Evolutionary conservation across 306 rosid genomes (phyloP).

Genomic region (Dicorynia guianensis): DNA sequence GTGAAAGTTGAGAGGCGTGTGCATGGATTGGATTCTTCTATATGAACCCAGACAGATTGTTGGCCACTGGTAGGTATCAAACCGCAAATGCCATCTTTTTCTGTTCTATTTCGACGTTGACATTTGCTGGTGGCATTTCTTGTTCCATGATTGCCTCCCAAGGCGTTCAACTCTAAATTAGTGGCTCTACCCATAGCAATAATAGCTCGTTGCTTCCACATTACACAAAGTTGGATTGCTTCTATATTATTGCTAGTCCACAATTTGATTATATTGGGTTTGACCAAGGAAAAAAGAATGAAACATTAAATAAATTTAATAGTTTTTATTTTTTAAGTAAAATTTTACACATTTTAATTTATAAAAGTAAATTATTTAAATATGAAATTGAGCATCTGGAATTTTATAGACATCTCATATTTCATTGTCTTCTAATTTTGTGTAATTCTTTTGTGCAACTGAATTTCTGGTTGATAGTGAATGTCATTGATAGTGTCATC

Average conservation of each 20-base stretch:
- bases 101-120: conserved; percentile 13
- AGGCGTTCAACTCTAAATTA: conserved; percentile 6
- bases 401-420: no score
- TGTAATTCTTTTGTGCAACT: no score
- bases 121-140: conserved; percentile 28
- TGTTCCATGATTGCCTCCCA: conserved; percentile 20
- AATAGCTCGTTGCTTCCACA: conserved; percentile 38
- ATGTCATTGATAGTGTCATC: not conserved
- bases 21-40: conserved; percentile 26
- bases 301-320: no score
- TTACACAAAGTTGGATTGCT: conserved; percentile 44
- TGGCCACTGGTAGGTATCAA: conserved; percentile 20
- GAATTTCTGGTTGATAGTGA: no score
- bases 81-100: conserved; percentile 2
- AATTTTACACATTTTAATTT: no score
- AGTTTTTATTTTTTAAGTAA: no score
- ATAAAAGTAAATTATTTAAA: no score
- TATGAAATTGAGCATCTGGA: no score
- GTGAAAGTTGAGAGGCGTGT: not conserved
- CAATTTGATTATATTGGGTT: no score
- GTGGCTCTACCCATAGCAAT: conserved; percentile 34
- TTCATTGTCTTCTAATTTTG: no score
- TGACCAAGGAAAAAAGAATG: no score
- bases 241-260: no score
- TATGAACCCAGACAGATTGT: conserved; percentile 18